phyloP scores from a whole-genome alignment of 1,139 yeast species.

The Protomyces gravidus region DNA sequence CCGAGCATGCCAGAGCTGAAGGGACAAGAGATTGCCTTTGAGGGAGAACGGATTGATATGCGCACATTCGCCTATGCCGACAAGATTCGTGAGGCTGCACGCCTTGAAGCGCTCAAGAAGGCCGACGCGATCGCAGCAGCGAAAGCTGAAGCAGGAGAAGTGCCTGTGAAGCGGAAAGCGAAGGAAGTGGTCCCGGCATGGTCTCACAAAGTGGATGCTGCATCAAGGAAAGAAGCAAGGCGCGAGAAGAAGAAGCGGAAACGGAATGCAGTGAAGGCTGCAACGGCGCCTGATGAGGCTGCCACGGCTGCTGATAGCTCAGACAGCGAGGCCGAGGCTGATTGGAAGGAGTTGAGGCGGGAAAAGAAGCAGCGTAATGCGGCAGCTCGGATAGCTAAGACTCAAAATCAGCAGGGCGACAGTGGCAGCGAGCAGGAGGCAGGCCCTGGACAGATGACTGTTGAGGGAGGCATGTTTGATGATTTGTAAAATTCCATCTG shows the following conservation, averaged over 20 bases:
- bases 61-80: slow-evolving; percentile 28
- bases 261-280: slow-evolving; percentile 47
- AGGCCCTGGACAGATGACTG: background rate
- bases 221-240: slow-evolving; percentile 43
- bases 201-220: slow-evolving; percentile 59
- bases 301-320: background rate
- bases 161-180: slow-evolving; percentile 40
- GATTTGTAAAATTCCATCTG: slow-evolving; percentile 5
- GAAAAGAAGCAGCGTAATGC: slow-evolving; percentile 51
- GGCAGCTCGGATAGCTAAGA: slow-evolving; percentile 36
- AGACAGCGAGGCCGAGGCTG: slow-evolving; percentile 58
- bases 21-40: slow-evolving; percentile 14
- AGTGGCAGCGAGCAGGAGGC: background rate
- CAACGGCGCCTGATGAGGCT: background rate
- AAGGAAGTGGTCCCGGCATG: slow-evolving; percentile 62
- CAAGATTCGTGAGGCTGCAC: slow-evolving; percentile 27
- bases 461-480: slow-evolving; percentile 3
- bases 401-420: slow-evolving; percentile 42
- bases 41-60: slow-evolving; percentile 28
- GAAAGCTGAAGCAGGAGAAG: background rate
- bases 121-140: background rate
- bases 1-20: slow-evolving; percentile 93
- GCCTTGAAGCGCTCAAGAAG: slow-evolving; percentile 27
- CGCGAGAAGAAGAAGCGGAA: slow-evolving; percentile 61
- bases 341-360: slow-evolving; percentile 83